Percentiles rank a stretch among this genome's conserved stretches.
phyloP scores from a whole-genome alignment of 202 grass and related monocot genomes.

The Digitaria exilis region DNA sequence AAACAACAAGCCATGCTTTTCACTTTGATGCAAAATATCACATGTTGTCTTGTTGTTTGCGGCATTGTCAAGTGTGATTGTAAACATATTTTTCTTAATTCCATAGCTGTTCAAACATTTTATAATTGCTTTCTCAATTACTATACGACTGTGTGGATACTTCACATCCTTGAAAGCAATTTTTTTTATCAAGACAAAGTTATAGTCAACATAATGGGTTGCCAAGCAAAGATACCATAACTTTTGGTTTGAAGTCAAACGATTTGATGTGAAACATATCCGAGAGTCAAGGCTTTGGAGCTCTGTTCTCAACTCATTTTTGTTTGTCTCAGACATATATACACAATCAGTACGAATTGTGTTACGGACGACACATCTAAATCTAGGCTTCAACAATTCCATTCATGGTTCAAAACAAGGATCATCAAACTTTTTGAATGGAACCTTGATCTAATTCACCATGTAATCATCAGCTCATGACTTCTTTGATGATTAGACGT shows the following conservation, averaged over 20 bases:
- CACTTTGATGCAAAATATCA: neutral
- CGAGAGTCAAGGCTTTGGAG: neutral
- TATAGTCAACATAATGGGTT: neutral
- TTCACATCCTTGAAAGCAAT: neutral
- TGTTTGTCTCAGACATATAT: neutral
- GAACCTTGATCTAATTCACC: neutral
- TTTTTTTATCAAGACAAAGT: neutral
- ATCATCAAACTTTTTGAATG: neutral
- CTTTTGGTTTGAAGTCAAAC: neutral
- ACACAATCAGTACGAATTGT: neutral
- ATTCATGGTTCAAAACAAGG: neutral
- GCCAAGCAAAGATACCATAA: neutral
- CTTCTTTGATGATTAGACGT: neutral
- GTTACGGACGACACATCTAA: neutral
- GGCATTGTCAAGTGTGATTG: neutral
- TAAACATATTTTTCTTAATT: neutral
- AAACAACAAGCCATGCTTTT: neutral
- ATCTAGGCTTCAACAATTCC: neutral
- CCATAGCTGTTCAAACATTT: neutral
- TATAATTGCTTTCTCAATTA: neutral
- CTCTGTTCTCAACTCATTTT: fast-evolving
- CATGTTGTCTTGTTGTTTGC: neutral
- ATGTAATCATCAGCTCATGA: neutral
- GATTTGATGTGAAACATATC: neutral
- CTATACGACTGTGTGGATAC: neutral